Base-by-base conservation (phyloP, 148 eudicot species). In the Spergularia marina region DNA sequence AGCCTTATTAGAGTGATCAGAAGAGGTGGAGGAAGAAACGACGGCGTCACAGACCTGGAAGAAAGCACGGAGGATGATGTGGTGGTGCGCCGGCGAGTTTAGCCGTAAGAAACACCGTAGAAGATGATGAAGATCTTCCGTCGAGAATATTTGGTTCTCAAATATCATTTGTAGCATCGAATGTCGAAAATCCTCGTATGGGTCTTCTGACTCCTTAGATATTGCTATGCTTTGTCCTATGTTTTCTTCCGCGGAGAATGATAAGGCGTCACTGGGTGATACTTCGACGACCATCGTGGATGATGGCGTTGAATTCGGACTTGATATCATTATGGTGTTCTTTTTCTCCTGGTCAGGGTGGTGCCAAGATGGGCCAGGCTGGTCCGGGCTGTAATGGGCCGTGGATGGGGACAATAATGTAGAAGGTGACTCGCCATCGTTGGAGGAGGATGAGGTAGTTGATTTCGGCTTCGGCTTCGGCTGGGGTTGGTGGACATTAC, bases 111-210 rank as follows among this genome's bases (percentile, higher is more conserved):
- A 90, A 56, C 88, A 81, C 21, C 75, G 77, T 14, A 90, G 81
- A 56, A 90, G 92, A 74, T 82, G 87, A 21, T 77, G 80, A 18
- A 90, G 85, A 49, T 88, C 89, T 6, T 80, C 84, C 13, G 62
- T 73, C 7, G 84, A 80, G 60, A 76, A 80, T 40, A 90, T 85
- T 20, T 83, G 83, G n/a, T 74, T 80, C 81, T 87, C 91, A 10
- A 73, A 25, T 9, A 89, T 87, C 92, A 91, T 87, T 56, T 89
- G 85, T 16, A 89, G 65, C 88, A 91, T 89, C 1, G 92, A 91
- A 7, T 74, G 79, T 65, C 84, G 80, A 68, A 91, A 89, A 78
- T 91, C 92, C 10, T 21, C 59, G 81, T 80, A 87, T 0, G 92
- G 92, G 65, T 87, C 85, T 7, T 76, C 56, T 4, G 92, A 89